Conservation (phyloP, 164 flowering plant genomes). For the Vitis amurensis region DNA sequence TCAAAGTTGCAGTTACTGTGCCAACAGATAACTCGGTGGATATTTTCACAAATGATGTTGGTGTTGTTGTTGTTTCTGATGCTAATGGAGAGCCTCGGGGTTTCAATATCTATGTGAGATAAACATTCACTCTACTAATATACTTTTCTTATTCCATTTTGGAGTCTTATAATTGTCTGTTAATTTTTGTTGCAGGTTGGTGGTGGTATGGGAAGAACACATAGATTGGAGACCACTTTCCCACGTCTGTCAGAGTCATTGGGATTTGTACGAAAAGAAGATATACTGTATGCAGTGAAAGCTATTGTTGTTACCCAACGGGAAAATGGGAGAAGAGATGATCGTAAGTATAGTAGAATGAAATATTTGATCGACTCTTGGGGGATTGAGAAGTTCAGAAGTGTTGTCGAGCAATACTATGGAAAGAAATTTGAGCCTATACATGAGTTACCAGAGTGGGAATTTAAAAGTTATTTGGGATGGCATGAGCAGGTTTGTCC, state of each 20-base stretch:
- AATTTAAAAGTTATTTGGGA: slow-evolving; percentile 90
- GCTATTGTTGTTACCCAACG: slow-evolving; percentile 97
- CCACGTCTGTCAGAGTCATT: slow-evolving; percentile 93
- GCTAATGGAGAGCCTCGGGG: slow-evolving; percentile 90
- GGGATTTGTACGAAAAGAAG: slow-evolving; percentile 96
- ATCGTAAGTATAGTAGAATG: slow-evolving; percentile 94
- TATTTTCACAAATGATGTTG: slow-evolving; percentile 92
- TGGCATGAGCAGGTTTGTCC: slow-evolving; percentile 91
- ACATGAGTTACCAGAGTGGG: slow-evolving; percentile 88
- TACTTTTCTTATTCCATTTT: not conserved
- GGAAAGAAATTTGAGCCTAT: slow-evolving; percentile 93
- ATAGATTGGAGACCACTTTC: slow-evolving; percentile 80
- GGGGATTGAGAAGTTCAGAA: slow-evolving; percentile 97
- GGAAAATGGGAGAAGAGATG: slow-evolving; percentile 98
- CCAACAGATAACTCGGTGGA: slow-evolving; percentile 96
- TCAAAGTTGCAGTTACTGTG: slow-evolving; percentile 94
- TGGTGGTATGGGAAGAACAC: slow-evolving; percentile 99
- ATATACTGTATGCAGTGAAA: slow-evolving; percentile 90
- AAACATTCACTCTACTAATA: slow-evolving; percentile 1
- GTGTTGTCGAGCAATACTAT: slow-evolving; percentile 87
- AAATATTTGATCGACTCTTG: slow-evolving; percentile 87
- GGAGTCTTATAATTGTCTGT: not conserved
- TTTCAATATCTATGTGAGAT: slow-evolving; percentile 85
- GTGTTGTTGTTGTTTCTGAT: slow-evolving; percentile 87
- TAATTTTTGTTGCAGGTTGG: slow-evolving; percentile 70